A percentile compares a stretch with the other conserved stretches of the same genome.
Evolutionary conservation across 305 asterid species (phyloP).

Genomic region (Nicotiana rustica): DNA sequence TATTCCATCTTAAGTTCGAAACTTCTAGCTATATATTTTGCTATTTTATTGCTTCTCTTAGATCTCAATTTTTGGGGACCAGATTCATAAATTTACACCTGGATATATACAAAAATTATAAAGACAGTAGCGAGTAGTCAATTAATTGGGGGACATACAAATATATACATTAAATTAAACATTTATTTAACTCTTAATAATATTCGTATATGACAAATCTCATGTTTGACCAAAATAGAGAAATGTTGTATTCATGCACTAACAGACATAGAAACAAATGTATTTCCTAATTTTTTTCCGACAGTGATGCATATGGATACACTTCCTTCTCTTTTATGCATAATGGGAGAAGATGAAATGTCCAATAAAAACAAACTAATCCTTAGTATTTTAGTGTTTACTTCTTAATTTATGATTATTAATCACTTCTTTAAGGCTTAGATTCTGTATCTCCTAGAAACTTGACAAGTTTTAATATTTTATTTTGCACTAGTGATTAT

Average conservation of each 20-base stretch:
- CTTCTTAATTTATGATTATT: background rate
- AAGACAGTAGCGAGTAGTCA: background rate
- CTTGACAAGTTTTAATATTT: background rate
- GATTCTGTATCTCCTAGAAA: constrained; percentile 27
- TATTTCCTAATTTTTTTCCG: constrained; percentile 32
- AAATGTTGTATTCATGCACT: constrained; percentile 29
- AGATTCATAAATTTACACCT: constrained; percentile 25
- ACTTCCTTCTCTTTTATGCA: background rate
- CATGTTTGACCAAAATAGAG: constrained; percentile 35
- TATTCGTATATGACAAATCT: constrained; percentile 18
- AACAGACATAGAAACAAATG: background rate
- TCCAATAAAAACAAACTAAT: constrained; percentile 29
- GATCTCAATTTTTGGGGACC: constrained; percentile 35
- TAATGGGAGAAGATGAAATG: constrained; percentile 33
- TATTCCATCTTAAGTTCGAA: background rate
- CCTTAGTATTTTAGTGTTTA: background rate
- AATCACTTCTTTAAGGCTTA: constrained; percentile 19
- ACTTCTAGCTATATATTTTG: background rate
- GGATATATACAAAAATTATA: constrained; percentile 6
- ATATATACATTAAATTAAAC: background rate
- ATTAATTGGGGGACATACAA: background rate
- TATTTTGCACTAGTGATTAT: background rate
- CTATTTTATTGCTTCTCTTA: constrained; percentile 7
- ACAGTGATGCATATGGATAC: constrained; percentile 38
- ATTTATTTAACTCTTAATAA: background rate